Conservation (phyloP, 345 rosid genomes). For the Melastoma malabathricum region DNA sequence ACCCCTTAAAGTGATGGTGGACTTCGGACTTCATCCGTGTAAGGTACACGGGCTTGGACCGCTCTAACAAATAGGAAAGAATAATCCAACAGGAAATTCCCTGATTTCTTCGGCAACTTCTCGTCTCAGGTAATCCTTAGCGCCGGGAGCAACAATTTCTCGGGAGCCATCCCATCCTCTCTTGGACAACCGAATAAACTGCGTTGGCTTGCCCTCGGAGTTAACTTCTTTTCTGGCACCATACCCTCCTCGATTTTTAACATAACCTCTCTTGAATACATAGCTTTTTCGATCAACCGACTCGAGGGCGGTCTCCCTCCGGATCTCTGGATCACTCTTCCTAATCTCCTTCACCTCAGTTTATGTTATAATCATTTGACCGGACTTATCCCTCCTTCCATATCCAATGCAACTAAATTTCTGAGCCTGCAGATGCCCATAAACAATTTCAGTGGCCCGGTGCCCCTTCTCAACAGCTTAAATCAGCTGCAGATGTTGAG, state of each 20-base stretch:
- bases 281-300: not conserved
- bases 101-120: not conserved
- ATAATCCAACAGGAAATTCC: no score
- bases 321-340: not conserved
- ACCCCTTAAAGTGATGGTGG: no score
- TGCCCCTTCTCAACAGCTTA: slow-evolving; percentile 1
- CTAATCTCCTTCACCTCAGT: not conserved
- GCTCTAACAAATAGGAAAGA: no score
- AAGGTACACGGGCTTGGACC: no score
- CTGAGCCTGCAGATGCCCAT: not conserved
- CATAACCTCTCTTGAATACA: not conserved
- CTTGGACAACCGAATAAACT: no score
- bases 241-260: not conserved
- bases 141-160: not conserved
- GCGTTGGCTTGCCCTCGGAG: no score
- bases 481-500: not conserved
- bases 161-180: not conserved
- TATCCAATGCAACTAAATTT: not conserved
- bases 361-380: fast-evolving
- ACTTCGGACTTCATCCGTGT: no score
- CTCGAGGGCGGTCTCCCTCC: not conserved
- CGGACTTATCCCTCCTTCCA: not conserved
- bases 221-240: no score
- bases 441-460: slow-evolving; percentile 1
- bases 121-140: not conserved